A percentile compares a stretch with the other conserved stretches of the same genome.
These are phyloP conservation scores for Paxillus ammoniavirescens DNA, from an alignment of 768 basidiomycete species.

Conservation along the genomic window DNA sequence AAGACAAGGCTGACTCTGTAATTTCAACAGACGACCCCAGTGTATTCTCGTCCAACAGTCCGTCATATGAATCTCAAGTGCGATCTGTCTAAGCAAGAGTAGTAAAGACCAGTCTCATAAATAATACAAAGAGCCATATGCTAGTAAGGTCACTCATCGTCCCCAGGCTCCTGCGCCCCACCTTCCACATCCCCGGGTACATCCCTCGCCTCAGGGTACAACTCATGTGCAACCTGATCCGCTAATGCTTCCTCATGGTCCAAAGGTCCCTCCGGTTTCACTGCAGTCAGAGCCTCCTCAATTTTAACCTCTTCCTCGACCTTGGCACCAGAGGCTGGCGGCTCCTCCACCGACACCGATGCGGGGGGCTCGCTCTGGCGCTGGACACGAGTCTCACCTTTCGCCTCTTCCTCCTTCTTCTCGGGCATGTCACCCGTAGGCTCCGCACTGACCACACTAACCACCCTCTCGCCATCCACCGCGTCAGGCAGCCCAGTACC, in stretches of 20 bases:
- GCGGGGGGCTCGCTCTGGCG: background rate
- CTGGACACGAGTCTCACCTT: background rate
- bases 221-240: conserved; percentile 50
- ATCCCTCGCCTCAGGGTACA: conserved; percentile 42
- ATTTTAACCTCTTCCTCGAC: conserved; percentile 7
- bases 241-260: conserved; percentile 51
- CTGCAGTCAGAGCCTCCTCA: conserved; percentile 3
- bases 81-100: background rate
- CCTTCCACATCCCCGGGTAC: background rate
- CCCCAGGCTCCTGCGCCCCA: background rate
- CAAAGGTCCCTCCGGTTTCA: conserved; percentile 40
- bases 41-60: too few species aligned
- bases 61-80: too few species aligned
- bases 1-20: too few species aligned
- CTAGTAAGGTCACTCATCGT: conserved; percentile 4
- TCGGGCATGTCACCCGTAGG: background rate
- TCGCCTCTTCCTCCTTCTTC: conserved; percentile 8
- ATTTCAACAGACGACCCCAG: too few species aligned
- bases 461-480: conserved; percentile 28
- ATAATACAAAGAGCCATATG: background rate
- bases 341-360: background rate
- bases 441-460: conserved; percentile 31
- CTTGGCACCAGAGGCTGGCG: conserved; percentile 2
- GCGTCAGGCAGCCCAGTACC: conserved; percentile 1
- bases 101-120: background rate